Base-by-base conservation (phyloP, 352 stramenopile species). In the Globisporangium lucens region DNA sequence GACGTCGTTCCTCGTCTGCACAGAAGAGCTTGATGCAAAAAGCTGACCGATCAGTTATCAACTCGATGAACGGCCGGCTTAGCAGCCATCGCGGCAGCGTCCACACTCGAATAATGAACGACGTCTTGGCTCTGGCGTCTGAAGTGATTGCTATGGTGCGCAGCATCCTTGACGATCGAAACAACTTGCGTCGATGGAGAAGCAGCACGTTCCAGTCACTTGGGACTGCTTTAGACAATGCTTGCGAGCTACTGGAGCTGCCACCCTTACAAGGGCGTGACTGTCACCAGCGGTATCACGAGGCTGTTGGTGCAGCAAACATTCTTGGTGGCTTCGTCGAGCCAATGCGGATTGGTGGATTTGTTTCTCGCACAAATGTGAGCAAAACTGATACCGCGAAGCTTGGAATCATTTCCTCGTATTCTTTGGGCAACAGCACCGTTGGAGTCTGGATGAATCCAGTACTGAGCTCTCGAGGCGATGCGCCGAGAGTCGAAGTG, bases 311-410 rank as follows among this genome's bases (percentile, higher is more conserved):
- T 13, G 68, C 70, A 17, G 70, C 76, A 24, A 75, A 79, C 9
- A 67, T 89, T 13, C 75, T 89, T 43, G 79, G 80, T 35, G 79
- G 79, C 17, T 83, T 86, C 52, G 68, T 66, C 30, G 80, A 89
- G 35, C 35, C 56, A 0, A 61, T 87, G 62, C 73, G 79, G 58
- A 49, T 77, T 29, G 77, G 77, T 7, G 80, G 79, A 12, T 63
- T 27, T 56, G 80, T 86, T 65, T 65, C 43, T 29, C 67, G 71
- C 24, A 47, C 51, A 10, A 57, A 57, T 52, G 24, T n/a, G 20
- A 46, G 12, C 29, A 72, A 61, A 4, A 35, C 27, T 33, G 73
- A 27, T 52, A 56, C 30, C 55, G 10, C 9, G 3, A 17, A 20
- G 17, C 52, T 68, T 30, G 74, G 75, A 1, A 66, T 77, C 1